These are phyloP conservation scores for Trichoderma cornu-damae DNA, from an alignment of 2,329 filamentous ascomycete species.

Conservation along the genomic window DNA sequence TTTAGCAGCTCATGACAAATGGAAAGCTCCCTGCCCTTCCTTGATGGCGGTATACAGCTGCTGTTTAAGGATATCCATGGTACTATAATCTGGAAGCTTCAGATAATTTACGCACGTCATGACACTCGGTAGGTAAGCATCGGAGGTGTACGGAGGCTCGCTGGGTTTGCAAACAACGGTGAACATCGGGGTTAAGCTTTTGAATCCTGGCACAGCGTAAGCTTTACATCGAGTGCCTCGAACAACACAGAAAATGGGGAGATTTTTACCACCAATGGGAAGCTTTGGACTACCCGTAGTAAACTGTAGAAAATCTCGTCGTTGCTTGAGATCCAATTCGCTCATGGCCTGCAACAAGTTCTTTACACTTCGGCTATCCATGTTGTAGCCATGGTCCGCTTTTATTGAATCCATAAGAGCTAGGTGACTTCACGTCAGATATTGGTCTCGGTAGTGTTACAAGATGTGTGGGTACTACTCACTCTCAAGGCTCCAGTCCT, in stretches of 20 bases:
- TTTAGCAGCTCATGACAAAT: constrained; percentile 58
- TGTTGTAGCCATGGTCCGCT: constrained; percentile 96
- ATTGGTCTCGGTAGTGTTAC: neutral
- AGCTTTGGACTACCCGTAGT: constrained; percentile 97
- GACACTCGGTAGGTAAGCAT: constrained; percentile 98
- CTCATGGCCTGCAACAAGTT: constrained; percentile 95
- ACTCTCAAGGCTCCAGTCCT: constrained; percentile 98
- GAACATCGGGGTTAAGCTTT: constrained; percentile 94
- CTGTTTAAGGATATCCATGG: constrained; percentile 67
- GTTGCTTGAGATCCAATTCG: constrained; percentile 66
- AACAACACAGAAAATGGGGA: constrained; percentile 23
- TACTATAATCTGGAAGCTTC: constrained; percentile 92
- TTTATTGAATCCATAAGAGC: constrained; percentile 98
- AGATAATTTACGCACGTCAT: constrained; percentile 99
- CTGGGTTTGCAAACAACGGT: constrained; percentile 99
- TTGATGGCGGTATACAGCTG: constrained; percentile 81
- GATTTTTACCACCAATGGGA: constrained; percentile 79
- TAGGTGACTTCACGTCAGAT: constrained; percentile 34
- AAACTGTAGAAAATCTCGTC: constrained; percentile 94
- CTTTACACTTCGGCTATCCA: constrained; percentile 93
- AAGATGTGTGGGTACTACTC: constrained; percentile 43
- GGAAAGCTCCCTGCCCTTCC: constrained; percentile 96
- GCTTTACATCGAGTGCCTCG: constrained; percentile 16
- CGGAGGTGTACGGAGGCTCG: constrained; percentile 85
- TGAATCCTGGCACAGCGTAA: constrained; percentile 67